Evolutionary conservation across 2,329 filamentous ascomycete species (phyloP), one percentile per base, ranked within the genome.

Genomic region (Endocalyx cinctus): DNA sequence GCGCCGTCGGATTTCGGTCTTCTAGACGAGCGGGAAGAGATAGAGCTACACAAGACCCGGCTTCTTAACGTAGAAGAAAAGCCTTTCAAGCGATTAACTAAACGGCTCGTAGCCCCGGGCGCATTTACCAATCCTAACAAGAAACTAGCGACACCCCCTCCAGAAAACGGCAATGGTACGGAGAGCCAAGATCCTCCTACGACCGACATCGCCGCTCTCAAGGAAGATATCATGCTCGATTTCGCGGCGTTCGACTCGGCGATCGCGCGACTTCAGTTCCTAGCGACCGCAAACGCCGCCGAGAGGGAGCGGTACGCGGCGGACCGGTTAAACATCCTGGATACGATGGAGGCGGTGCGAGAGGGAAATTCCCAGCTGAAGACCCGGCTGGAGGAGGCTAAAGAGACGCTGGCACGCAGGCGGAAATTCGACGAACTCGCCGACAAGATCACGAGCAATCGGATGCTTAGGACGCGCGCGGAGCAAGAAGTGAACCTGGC

Each of bases 61-160:
- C 82, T 96, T 4, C 75, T 96, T 23, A 85, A 86, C 43, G 83
- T 96, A 41, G 90, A 97, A 67, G 87, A 94, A 55, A 88, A 88
- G 38, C 87, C 88, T 1, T 96, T 94, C 67, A 87, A 87, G 59
- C 83, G 89, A 40, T 79, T 96, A 39, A 86, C 85, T 15, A 88
- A 88, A 62, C 82, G 85, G 19, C 76, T 97, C 7, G 71, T 86
- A 5, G 72, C 76, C 15, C 75, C 84, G 12, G 77, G 79, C 34
- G 77, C 82, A 14, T 70, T 87, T 18, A 69, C 84, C 13, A 66
- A 70, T 38, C 51, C 58, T 7, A 55, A 69, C 28, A 70, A 67
- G 27, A 70, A 76, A 22, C 69, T 77, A 5, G 72, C 74, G 13
- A 84, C 82, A 3, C 82, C 83, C 29, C 82, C 82, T 3, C 80